Conservation (phyloP, 2,329 filamentous ascomycete genomes). For the Xylaria sp. region DNA sequence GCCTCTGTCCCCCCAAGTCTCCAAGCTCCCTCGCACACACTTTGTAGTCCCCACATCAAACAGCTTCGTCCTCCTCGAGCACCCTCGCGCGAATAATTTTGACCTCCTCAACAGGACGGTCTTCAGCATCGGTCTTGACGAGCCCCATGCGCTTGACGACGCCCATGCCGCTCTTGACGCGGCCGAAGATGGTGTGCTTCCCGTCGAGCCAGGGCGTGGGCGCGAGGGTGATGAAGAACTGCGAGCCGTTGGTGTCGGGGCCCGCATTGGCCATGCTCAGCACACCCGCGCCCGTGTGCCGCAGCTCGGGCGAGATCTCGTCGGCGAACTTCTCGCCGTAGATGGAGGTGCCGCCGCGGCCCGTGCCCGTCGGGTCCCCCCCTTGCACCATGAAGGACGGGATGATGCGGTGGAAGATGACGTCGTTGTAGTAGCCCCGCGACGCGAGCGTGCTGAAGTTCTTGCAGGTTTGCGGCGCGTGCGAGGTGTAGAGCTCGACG, state of each 20-base stretch:
- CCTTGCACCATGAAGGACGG: slow-evolving; percentile 96
- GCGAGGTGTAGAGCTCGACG: slow-evolving; percentile 88
- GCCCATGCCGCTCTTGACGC: slow-evolving; percentile 84
- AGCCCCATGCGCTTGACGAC: slow-evolving; percentile 89
- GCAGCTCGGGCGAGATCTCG: slow-evolving; percentile 81
- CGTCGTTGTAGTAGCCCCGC: slow-evolving; percentile 87
- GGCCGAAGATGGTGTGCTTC: slow-evolving; percentile 96
- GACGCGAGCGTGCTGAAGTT: slow-evolving; percentile 86
- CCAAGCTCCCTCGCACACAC: background rate
- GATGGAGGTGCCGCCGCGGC: slow-evolving; percentile 87
- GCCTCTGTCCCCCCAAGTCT: background rate
- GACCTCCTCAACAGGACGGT: slow-evolving; percentile 83
- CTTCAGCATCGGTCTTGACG: slow-evolving; percentile 84
- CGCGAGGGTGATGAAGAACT: slow-evolving; percentile 96
- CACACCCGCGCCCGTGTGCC: slow-evolving; percentile 94
- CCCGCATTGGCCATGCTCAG: slow-evolving; percentile 97
- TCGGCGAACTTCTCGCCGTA: slow-evolving; percentile 95
- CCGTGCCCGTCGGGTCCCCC: slow-evolving; percentile 93
- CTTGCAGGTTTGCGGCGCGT: slow-evolving; percentile 88
- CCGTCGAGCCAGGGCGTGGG: slow-evolving; percentile 97
- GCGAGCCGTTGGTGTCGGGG: slow-evolving; percentile 90
- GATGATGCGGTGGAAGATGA: slow-evolving; percentile 94
- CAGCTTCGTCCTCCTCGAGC: slow-evolving; percentile 65
- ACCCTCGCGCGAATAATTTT: slow-evolving; percentile 80
- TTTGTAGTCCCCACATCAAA: background rate